These are phyloP conservation scores for Fusarium nygamai DNA, from an alignment of 2,329 filamentous ascomycete species.

Conservation along the genomic window DNA sequence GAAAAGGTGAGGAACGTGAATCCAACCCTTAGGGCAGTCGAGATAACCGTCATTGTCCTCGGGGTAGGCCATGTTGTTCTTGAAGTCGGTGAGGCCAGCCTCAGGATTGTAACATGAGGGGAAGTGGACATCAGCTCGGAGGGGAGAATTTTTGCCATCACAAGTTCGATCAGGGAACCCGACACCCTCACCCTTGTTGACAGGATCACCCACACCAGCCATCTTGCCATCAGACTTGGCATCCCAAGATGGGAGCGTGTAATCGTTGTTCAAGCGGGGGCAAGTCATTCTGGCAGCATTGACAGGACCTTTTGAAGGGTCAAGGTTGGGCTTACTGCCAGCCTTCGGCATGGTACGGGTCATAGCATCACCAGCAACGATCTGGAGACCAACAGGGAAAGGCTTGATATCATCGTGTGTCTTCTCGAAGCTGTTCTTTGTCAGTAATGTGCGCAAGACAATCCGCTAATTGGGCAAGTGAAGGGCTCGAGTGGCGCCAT, in stretches of 20 bases:
- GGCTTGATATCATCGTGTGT: constrained; percentile 73
- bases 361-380: constrained; percentile 72
- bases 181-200: constrained; percentile 65
- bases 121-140: constrained; percentile 75
- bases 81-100: constrained; percentile 67
- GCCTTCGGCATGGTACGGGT: constrained; percentile 66
- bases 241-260: constrained; percentile 63
- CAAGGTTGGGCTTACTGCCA: constrained; percentile 60
- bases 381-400: constrained; percentile 77
- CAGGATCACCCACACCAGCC: constrained; percentile 64
- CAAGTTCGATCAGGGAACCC: constrained; percentile 79
- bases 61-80: constrained; percentile 75
- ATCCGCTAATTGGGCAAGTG: not conserved
- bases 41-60: constrained; percentile 56
- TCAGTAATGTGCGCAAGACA: constrained; percentile 19
- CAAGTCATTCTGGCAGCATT: constrained; percentile 69
- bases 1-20: constrained; percentile 67
- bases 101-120: constrained; percentile 78
- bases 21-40: constrained; percentile 65
- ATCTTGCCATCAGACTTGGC: constrained; percentile 62
- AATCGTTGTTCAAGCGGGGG: constrained; percentile 61
- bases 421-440: constrained; percentile 61
- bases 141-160: constrained; percentile 68
- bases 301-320: constrained; percentile 61
- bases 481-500: not conserved